Evolutionary conservation across 1,284 basidiomycete genomes (phyloP), one percentile per base, ranked within the genome.

Genomic region (Xerocomus amazonicus): DNA sequence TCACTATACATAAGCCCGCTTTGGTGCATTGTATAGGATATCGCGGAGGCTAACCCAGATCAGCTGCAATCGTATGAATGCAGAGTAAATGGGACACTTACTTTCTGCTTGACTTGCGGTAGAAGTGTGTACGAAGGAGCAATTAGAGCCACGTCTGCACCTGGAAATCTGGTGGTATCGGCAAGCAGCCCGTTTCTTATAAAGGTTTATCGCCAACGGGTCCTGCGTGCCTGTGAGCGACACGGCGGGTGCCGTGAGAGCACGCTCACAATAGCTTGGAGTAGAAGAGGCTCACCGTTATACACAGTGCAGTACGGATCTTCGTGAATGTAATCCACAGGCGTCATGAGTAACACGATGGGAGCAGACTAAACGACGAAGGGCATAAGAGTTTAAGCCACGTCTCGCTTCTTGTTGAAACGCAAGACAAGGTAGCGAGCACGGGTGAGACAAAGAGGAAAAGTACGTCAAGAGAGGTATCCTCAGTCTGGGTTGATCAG

Each of bases 101-200:
- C 61, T 28, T 47, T 56, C 43, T 38, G 14, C 16, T 27, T 23
- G 63, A 28, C 47, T 12, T 28, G 50, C 9, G 45, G 36, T 33
- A 16, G 52, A 33, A n/a, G 40, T 7, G 35, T 66, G 63, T 23
- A 43, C 26, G 52, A 68, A 66, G 1, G 56, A 62, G 49, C 67
- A 69, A 9, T 40, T 39, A 17, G 54, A 45, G 27, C 63, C 67
- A 26, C 64, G 67, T 33, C 66, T 61, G 34, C 66, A 69, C 6
- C 43, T 52, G 17, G 64, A 58, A 3, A 54, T 42, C 38, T 54
- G 55, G 28, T 56, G 56, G 47, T 62, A 69, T 49, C 64, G 52
- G 45, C 65, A 66, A 29, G 50, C 16, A 3, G 41, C 23, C 4
- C 35, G 52, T 50, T 54, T 53, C 46, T 60, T 53, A 32, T 39